phyloP scores from a whole-genome alignment of 257 asterid species.

The Solanum piurae region DNA sequence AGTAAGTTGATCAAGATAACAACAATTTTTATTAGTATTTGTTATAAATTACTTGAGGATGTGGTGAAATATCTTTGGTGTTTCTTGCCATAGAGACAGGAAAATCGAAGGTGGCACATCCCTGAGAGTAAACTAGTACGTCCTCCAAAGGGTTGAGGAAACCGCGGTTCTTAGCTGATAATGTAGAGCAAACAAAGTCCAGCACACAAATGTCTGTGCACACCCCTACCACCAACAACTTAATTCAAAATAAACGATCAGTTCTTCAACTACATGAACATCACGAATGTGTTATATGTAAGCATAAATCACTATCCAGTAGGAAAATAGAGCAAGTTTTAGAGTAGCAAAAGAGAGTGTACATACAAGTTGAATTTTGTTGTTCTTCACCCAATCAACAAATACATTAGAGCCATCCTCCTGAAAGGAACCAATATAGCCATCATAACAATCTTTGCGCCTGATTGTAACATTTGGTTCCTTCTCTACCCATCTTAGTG shows the following conservation, averaged over 20 bases:
- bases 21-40: not conserved
- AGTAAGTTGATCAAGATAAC: constrained; percentile 6
- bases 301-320: not conserved
- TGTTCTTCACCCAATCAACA: constrained; percentile 52
- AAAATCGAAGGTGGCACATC: constrained; percentile 68
- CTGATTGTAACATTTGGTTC: constrained; percentile 50
- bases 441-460: constrained; percentile 67
- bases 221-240: constrained; percentile 51
- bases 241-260: not conserved
- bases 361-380: constrained; percentile 39
- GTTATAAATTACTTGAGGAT: constrained; percentile 38
- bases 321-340: not conserved
- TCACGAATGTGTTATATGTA: not conserved
- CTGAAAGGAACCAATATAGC: constrained; percentile 49
- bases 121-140: constrained; percentile 46
- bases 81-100: constrained; percentile 32
- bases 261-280: not conserved
- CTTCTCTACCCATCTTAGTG: constrained; percentile 52
- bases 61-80: constrained; percentile 33
- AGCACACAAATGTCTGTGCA: constrained; percentile 78
- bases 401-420: constrained; percentile 60
- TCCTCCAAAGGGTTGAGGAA: constrained; percentile 44
- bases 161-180: constrained; percentile 56
- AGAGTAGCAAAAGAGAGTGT: not conserved
- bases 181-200: constrained; percentile 58